Base-by-base conservation (phyloP, 768 basidiomycete species). In the Podaxis carcinomalis region DNA sequence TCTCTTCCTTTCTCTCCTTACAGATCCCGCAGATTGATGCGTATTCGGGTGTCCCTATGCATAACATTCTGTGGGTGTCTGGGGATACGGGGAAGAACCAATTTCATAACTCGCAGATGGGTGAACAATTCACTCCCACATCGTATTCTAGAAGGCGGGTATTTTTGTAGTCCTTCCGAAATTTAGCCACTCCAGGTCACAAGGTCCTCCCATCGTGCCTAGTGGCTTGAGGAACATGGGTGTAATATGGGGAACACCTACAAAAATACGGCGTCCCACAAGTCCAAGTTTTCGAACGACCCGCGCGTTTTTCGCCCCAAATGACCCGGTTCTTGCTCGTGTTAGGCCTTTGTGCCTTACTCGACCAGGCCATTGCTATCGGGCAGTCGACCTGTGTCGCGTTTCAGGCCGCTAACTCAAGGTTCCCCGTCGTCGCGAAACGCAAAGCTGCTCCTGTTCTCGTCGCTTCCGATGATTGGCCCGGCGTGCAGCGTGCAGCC, bases 401-500 rank as follows among this genome's bases (percentile, higher is more conserved):
- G 1, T 83, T 83, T 67, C 64, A 74, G 56, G 72, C 76, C 7
- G 71, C 73, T 0, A 40, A 69, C 14, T 69, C 72, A 32, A 66
- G 71, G 0, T 81, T 87, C 66, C 66, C 80, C 4, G 69, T 84
- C 57, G 81, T 83, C 46, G 71, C 70, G 63, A 75, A 75, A 46
- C 73, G 77, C 54, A 72, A 73, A 28, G 84, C 80, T 1, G 74
- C 81, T 1, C 80, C 82, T 2, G 74, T 86, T 21, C 70, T 83
- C 44, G 72, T 82, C 42, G 80, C 83, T 11, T 63, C 75, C 0
- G 84, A 85, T 54, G 86, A 88, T 52, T 87, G 83, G 82, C 80
- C 82, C 14, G 84, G 84, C 42, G 84, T 88, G 1, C 85, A 84
- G 54, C 76, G 83, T 35, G 86, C 84, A 1, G 86, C 83, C 3